A percentile compares a stretch with the other conserved stretches of the same genome.
Conservation (phyloP, 139 green algal species). For the Spirogloea muscicola region DNA sequence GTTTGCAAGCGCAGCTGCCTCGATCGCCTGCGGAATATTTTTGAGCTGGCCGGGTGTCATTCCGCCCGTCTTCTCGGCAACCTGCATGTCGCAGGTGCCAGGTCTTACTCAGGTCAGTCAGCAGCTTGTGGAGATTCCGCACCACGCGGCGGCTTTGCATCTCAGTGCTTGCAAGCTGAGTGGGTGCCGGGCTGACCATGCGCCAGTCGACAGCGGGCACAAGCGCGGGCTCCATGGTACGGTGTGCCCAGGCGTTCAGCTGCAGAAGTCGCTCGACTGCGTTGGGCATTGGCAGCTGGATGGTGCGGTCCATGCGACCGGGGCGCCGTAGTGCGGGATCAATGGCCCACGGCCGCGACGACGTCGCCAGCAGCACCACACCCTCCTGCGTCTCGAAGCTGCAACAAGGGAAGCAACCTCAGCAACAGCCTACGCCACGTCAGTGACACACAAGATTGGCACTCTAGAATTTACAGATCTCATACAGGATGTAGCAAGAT, state of each 20-base stretch:
- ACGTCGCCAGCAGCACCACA: constrained; percentile 25
- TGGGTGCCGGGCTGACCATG: background rate
- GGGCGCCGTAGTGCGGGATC: constrained; percentile 53
- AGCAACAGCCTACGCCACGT: no score
- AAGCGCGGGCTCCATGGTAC: constrained; percentile 10
- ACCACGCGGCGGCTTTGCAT: no score
- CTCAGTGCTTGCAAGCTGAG: no score
- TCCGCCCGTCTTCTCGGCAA: constrained; percentile 12
- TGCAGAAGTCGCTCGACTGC: background rate
- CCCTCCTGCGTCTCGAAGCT: constrained; percentile 41
- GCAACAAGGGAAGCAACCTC: no score
- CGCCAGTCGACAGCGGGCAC: constrained; percentile 12
- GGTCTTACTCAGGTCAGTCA: no score
- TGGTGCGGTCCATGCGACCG: constrained; percentile 49
- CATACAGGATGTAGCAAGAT: no score
- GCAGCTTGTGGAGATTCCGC: no score
- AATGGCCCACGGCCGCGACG: constrained; percentile 47
- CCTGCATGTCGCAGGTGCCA: no score
- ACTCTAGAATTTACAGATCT: no score
- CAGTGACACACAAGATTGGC: no score
- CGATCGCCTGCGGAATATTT: constrained; percentile 5
- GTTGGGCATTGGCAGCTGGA: constrained; percentile 13
- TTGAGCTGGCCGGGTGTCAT: constrained; percentile 9
- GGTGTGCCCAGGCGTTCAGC: background rate
- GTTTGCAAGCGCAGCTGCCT: background rate